Conservation (phyloP, 331 rosid genomes). For the Telfairia occidentalis region DNA sequence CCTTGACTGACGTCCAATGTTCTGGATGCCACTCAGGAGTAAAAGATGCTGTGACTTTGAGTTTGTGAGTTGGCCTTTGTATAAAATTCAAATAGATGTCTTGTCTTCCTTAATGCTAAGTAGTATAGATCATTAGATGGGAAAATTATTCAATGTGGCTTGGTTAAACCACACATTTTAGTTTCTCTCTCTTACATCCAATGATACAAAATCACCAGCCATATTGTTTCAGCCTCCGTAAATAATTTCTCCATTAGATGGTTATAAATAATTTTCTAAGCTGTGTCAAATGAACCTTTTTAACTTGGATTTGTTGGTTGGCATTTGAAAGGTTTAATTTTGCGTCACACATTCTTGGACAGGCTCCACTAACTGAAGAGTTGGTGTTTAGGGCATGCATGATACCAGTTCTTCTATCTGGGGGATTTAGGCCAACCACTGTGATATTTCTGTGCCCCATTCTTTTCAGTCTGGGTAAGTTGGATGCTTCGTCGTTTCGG, state of each 20-base stretch:
- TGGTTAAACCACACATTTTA: too few relatives aligned
- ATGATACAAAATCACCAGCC: too few relatives aligned
- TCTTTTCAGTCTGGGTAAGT: constrained; percentile 92
- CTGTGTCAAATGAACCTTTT: background rate
- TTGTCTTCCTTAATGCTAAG: background rate
- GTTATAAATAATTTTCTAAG: background rate
- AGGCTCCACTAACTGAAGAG: constrained; percentile 94
- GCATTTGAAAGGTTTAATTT: background rate
- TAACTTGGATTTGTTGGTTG: background rate
- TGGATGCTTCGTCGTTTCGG: background rate
- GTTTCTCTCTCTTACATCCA: too few relatives aligned
- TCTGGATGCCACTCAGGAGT: background rate
- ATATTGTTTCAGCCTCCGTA: too few relatives aligned
- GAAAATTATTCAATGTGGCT: too few relatives aligned
- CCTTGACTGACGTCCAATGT: background rate
- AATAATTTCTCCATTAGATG: too few relatives aligned
- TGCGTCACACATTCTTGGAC: constrained; percentile 20
- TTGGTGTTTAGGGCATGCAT: constrained; percentile 94
- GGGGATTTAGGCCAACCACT: constrained; percentile 53
- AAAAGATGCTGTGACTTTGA: background rate
- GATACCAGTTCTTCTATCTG: constrained; percentile 88
- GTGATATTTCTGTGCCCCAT: constrained; percentile 63
- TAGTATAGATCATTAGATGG: background rate
- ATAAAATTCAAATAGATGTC: background rate
- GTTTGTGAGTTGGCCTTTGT: background rate